These are phyloP conservation scores for Elsinoe batatas DNA, from an alignment of 2,329 filamentous ascomycete genomes.

Conservation along the genomic window DNA sequence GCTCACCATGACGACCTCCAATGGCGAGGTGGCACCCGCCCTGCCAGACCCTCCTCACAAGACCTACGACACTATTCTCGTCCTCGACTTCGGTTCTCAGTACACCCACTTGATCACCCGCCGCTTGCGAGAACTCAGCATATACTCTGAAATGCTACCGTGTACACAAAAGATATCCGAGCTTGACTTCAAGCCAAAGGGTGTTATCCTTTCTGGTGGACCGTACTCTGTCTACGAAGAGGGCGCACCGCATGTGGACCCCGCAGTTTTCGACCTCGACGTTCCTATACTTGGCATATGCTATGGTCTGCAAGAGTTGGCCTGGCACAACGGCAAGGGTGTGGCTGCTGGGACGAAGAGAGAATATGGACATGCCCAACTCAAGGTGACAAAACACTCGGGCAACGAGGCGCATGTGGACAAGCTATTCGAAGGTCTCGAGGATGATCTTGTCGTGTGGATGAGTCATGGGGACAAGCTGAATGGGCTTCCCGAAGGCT, in stretches of 20 bases:
- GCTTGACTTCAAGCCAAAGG: conserved; percentile 68
- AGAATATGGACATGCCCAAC: conserved; percentile 61
- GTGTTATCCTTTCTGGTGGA: conserved; percentile 68
- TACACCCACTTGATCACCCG: conserved; percentile 66
- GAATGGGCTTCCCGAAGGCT: conserved; percentile 59
- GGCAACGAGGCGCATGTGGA: conserved; percentile 56
- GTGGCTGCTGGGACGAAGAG: conserved; percentile 57
- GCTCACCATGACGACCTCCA: conserved; percentile 19
- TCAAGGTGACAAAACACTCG: conserved; percentile 50
- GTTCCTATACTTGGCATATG: conserved; percentile 55
- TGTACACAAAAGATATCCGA: conserved; percentile 75
- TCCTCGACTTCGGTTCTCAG: conserved; percentile 63
- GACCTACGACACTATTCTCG: conserved; percentile 57
- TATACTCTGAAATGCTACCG: conserved; percentile 81
- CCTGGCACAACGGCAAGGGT: conserved; percentile 57
- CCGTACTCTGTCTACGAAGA: conserved; percentile 73
- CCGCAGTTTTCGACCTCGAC: conserved; percentile 65
- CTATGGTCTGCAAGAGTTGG: conserved; percentile 62
- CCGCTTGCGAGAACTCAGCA: conserved; percentile 64
- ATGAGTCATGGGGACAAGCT: conserved; percentile 93
- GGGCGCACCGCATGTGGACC: conserved; percentile 69
- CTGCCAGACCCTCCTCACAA: conserved; percentile 39
- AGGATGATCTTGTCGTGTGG: conserved; percentile 61
- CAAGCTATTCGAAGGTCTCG: conserved; percentile 66
- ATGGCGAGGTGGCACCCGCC: conserved; percentile 23